Conservation (phyloP, 2,329 filamentous ascomycete species). For the Colletotrichum camelliae region DNA sequence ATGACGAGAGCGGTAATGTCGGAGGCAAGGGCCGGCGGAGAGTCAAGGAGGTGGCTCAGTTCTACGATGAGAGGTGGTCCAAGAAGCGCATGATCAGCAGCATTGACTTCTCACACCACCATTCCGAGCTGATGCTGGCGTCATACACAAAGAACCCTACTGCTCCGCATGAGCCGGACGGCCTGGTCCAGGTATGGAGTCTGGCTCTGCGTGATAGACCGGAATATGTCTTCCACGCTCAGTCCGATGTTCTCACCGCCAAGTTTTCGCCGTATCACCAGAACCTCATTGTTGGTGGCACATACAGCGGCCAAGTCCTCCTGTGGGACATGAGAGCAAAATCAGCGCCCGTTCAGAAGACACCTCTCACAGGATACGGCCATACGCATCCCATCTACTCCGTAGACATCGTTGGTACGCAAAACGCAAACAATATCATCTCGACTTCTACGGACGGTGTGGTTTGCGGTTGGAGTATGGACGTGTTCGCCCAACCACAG, state of each 20-base stretch:
- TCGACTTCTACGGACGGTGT: conserved; percentile 96
- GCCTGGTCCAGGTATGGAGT: conserved; percentile 96
- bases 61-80: conserved; percentile 94
- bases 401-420: conserved; percentile 93
- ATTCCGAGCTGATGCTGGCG: conserved; percentile 88
- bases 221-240: conserved; percentile 96
- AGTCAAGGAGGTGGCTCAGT: conserved; percentile 88
- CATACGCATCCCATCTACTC: conserved; percentile 98
- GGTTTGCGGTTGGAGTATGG: conserved; percentile 95
- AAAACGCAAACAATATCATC: conserved; percentile 98
- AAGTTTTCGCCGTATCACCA: conserved; percentile 99
- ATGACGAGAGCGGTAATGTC: conserved; percentile 75
- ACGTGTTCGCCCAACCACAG: conserved; percentile 96
- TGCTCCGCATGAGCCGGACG: conserved; percentile 91
- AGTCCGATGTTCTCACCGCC: conserved; percentile 92
- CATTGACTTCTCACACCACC: conserved; percentile 94
- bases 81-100: conserved; percentile 98
- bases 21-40: conserved; percentile 74
- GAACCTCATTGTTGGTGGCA: conserved; percentile 93
- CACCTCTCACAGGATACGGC: conserved; percentile 89
- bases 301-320: conserved; percentile 94
- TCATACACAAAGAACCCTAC: conserved; percentile 98
- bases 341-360: conserved; percentile 91
- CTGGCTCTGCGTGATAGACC: conserved; percentile 91
- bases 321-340: conserved; percentile 96